Evolutionary conservation across 306 rosid genomes (phyloP).

Genomic region (Ziziphus jujuba): DNA sequence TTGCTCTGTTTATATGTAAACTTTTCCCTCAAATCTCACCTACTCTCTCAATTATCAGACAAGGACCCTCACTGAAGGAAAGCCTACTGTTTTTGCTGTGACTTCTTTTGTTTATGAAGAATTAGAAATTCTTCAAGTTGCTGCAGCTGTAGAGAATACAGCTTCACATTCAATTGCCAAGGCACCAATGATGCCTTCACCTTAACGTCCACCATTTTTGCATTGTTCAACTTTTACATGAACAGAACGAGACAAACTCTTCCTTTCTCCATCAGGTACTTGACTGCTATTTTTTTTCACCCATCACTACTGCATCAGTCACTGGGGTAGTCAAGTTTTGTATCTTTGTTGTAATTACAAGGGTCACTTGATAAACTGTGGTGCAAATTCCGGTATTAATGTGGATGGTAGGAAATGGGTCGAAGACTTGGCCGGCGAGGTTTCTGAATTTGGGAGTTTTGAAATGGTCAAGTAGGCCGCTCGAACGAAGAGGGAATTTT

Average conservation of each 20-base stretch:
- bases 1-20: background rate
- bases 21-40: conserved; percentile 24
- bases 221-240: too few species aligned
- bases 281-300: too few species aligned
- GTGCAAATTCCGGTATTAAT: conserved; percentile 66
- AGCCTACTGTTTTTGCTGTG: conserved; percentile 73
- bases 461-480: too few species aligned
- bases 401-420: conserved; percentile 84
- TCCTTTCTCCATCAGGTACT: too few species aligned
- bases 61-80: conserved; percentile 96
- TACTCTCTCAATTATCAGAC: conserved; percentile 60
- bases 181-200: too few species aligned
- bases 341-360: too few species aligned
- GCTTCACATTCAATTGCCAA: conserved; percentile 98
- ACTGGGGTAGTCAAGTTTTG: too few species aligned
- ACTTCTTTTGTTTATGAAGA: conserved; percentile 64
- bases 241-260: too few species aligned
- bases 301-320: too few species aligned
- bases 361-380: conserved; percentile 75
- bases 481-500: too few species aligned
- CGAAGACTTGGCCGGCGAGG: conserved; percentile 67
- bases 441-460: too few species aligned
- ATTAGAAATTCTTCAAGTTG: conserved; percentile 72
- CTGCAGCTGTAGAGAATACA: conserved; percentile 97
- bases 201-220: too few species aligned